Evolutionary conservation across 805 yeast genomes (phyloP), one percentile per base, ranked within the genome.

Genomic region (Hagleromyces aurorensis): DNA sequence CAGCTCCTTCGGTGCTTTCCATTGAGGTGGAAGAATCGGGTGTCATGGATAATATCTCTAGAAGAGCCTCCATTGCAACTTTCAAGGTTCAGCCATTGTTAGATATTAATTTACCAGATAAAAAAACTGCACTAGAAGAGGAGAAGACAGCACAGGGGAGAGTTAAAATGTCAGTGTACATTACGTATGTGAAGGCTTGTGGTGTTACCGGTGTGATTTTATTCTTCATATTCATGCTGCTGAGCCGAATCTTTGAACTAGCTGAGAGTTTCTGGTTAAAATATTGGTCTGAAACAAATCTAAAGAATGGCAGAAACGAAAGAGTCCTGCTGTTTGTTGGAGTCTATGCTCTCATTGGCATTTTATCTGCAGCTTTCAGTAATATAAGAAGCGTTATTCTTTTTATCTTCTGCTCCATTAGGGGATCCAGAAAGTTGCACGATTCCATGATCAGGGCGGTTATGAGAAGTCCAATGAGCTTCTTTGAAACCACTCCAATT

Each of bases 401-500:
- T 58, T 67, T 72, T 65, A 50, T 69, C 13, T 67, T 52, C 36
- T 67, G 78, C 44, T 65, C 79, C 5, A 60, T 78, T 10, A 65
- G 65, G 35, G 84, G 76, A 1, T 68, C 83, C 0, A 64, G 59
- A 20, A 56, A 52, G 10, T 50, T 78, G 29, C 85, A 78, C 47
- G 69, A 69, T 39, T 54, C 56, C 16, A 72, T 78, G 80, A 74
- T 75, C 0, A 32, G 37, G 4, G 47, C 76, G 1, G 70, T 78
- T 19, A 36, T 77, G 31, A 53, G 66, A 27, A 64, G 80, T 1
- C 83, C 84, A 25, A 73, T 78, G 78, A 59, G 65, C 3, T 77
- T 74, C 44, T 78, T 77, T 50, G 84, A 78, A 41, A 67, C 80
- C 0, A 77, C 83, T 0, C 85, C 85, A 6, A 52, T 70, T 26